phyloP scores from a whole-genome alignment of 352 stramenopile genomes.

The Pythium utonaiense region DNA sequence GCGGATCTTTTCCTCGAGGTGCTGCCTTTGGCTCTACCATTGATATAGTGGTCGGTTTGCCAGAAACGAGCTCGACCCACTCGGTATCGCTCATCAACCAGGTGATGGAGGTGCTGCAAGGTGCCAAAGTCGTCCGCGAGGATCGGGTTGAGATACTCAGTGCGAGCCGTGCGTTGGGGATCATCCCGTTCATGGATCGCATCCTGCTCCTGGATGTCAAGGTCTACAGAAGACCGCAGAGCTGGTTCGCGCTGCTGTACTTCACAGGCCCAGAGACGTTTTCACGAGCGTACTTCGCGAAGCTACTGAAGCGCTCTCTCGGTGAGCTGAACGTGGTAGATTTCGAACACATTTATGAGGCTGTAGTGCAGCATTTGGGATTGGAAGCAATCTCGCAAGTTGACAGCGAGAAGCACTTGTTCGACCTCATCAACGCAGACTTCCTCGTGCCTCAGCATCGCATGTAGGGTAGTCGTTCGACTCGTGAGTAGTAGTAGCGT shows the following conservation, averaged over 20 bases:
- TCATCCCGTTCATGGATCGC: conserved; percentile 55
- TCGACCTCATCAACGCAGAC: conserved; percentile 38
- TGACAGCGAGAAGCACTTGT: conserved; percentile 59
- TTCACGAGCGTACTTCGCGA: conserved; percentile 37
- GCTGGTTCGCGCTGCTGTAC: conserved; percentile 70
- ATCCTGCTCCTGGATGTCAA: conserved; percentile 71
- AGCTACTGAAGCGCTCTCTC: conserved; percentile 39
- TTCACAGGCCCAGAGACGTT: conserved; percentile 72
- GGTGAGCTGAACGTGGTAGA: conserved; percentile 41
- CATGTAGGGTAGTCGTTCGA: too few species aligned
- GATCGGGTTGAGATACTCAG: conserved; percentile 30
- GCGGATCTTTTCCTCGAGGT: conserved; percentile 66
- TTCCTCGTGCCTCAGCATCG: conserved; percentile 47
- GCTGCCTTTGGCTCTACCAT: conserved; percentile 69
- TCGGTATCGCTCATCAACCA: conserved; percentile 20
- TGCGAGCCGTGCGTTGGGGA: conserved; percentile 39
- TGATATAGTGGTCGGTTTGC: conserved; percentile 55
- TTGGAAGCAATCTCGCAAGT: conserved; percentile 31
- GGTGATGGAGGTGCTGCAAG: conserved; percentile 36
- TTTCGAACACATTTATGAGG: conserved; percentile 55
- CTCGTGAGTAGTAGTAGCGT: background rate
- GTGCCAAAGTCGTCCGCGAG: conserved; percentile 36
- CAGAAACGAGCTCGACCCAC: conserved; percentile 4
- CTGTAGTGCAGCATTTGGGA: conserved; percentile 30
- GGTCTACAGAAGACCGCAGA: conserved; percentile 47